Conservation (phyloP, 2,329 filamentous ascomycete species). For the Catunica adiposa region DNA sequence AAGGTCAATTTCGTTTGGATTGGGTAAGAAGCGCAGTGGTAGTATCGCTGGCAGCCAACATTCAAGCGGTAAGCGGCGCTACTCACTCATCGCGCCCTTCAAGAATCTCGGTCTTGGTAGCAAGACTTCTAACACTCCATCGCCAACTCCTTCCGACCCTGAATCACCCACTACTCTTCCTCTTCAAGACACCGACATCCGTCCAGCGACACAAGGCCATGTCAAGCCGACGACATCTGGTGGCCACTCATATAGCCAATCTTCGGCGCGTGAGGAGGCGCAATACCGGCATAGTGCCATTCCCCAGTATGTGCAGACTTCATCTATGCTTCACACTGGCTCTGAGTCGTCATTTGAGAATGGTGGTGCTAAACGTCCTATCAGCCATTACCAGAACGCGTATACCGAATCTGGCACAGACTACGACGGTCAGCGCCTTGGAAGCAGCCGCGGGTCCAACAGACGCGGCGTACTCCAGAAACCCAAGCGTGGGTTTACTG, state of each 20-base stretch:
- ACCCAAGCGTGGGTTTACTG: constrained; percentile 62
- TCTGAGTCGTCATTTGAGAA: constrained; percentile 39
- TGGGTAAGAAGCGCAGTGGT: constrained; percentile 55
- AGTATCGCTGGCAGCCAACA: constrained; percentile 42
- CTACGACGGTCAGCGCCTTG: constrained; percentile 25
- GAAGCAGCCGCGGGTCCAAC: constrained; percentile 18
- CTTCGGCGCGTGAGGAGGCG: background rate
- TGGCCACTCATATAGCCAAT: constrained; percentile 6
- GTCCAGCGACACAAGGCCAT: constrained; percentile 1
- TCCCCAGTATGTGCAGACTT: constrained; percentile 30
- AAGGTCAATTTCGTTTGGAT: constrained; percentile 52
- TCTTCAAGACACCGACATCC: constrained; percentile 26
- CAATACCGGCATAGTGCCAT: constrained; percentile 21
- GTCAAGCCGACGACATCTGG: constrained; percentile 12
- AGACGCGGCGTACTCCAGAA: constrained; percentile 54
- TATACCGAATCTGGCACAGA: constrained; percentile 27
- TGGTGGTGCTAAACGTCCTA: constrained; percentile 8
- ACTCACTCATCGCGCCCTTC: constrained; percentile 51
- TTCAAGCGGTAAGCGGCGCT: constrained; percentile 46
- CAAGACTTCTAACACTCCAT: constrained; percentile 22
- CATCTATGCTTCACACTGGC: constrained; percentile 30
- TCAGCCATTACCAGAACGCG: constrained; percentile 27
- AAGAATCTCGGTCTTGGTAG: constrained; percentile 44
- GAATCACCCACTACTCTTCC: constrained; percentile 37
- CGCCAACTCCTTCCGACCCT: constrained; percentile 29